Evolutionary conservation across 2,329 filamentous ascomycete genomes (phyloP).

Genomic region (Scedosporium boydii): DNA sequence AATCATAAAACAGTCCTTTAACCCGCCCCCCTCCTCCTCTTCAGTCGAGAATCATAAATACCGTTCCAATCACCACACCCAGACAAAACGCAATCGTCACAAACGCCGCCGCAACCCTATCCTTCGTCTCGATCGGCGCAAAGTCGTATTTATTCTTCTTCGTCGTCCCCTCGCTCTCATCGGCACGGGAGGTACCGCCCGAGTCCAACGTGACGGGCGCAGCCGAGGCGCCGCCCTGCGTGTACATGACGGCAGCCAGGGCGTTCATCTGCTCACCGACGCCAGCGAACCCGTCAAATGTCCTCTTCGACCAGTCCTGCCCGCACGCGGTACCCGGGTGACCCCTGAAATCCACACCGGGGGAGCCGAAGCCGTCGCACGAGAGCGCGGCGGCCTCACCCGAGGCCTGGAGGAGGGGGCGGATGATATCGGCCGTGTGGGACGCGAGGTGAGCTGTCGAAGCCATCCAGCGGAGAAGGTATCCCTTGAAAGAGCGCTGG

Average conservation of each 20-base stretch:
- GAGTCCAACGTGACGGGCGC: conserved; percentile 40
- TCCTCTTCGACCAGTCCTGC: conserved; percentile 46
- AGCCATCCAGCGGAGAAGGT: conserved; percentile 58
- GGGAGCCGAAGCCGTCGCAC: conserved; percentile 40
- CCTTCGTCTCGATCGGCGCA: conserved; percentile 34
- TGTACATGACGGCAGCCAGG: conserved; percentile 53
- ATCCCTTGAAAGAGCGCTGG: conserved; percentile 69
- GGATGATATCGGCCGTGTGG: conserved; percentile 37
- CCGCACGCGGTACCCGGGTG: conserved; percentile 53
- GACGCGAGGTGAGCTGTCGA: conserved; percentile 45
- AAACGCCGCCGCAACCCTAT: conserved; percentile 47
- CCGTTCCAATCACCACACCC: conserved; percentile 38
- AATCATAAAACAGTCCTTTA: conserved; percentile 1
- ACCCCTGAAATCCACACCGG: conserved; percentile 37
- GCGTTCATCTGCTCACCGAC: conserved; percentile 65
- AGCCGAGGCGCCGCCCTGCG: conserved; percentile 34
- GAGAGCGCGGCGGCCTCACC: conserved; percentile 41
- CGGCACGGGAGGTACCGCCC: conserved; percentile 49
- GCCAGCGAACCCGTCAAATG: conserved; percentile 50
- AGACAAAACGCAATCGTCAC: conserved; percentile 40
- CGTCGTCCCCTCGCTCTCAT: conserved; percentile 34
- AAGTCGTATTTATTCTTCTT: conserved; percentile 15
- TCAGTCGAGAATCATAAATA: conserved; percentile 18
- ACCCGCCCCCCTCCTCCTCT: not conserved
- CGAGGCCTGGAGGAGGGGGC: conserved; percentile 38